These are phyloP conservation scores for Auriscalpium vulgare DNA, from an alignment of 768 basidiomycete species.

Conservation along the genomic window DNA sequence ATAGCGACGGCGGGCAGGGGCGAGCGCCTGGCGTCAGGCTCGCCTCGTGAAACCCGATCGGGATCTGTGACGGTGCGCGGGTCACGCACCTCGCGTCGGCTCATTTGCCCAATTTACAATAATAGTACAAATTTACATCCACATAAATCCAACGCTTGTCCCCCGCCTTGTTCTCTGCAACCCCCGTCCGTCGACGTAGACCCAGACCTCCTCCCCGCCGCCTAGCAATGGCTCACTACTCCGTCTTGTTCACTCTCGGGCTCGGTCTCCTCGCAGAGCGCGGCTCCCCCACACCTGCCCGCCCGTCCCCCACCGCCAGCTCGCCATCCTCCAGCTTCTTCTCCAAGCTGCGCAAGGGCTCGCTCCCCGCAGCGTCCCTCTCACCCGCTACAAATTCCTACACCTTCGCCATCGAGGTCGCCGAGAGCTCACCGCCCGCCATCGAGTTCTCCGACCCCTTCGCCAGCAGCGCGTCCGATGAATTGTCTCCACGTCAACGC, in stretches of 20 bases:
- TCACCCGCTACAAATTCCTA: neutral
- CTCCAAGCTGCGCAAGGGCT: constrained; percentile 13
- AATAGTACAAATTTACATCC: too few relatives aligned
- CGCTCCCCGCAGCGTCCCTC: constrained; percentile 5
- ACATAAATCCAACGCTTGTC: too few relatives aligned
- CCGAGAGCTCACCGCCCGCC: neutral
- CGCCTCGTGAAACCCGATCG: too few relatives aligned
- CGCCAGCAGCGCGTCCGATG: neutral
- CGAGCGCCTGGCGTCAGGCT: too few relatives aligned
- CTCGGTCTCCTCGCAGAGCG: constrained; percentile 13
- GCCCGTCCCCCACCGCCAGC: neutral
- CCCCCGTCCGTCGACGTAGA: too few relatives aligned
- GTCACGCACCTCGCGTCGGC: too few relatives aligned
- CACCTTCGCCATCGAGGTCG: neutral
- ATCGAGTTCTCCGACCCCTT: constrained; percentile 12
- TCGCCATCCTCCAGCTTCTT: constrained; percentile 4
- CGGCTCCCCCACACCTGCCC: neutral
- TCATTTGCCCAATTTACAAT: too few relatives aligned
- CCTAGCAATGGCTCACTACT: constrained; percentile 11
- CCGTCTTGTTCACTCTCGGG: constrained; percentile 13
- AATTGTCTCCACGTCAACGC: neutral
- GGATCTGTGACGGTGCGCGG: too few relatives aligned
- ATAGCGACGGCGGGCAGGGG: too few relatives aligned
- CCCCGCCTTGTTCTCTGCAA: too few relatives aligned
- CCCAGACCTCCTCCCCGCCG: too few relatives aligned